These are phyloP conservation scores for Trichoderma sp. DNA, from an alignment of 2,329 filamentous ascomycete genomes.

Conservation along the genomic window DNA sequence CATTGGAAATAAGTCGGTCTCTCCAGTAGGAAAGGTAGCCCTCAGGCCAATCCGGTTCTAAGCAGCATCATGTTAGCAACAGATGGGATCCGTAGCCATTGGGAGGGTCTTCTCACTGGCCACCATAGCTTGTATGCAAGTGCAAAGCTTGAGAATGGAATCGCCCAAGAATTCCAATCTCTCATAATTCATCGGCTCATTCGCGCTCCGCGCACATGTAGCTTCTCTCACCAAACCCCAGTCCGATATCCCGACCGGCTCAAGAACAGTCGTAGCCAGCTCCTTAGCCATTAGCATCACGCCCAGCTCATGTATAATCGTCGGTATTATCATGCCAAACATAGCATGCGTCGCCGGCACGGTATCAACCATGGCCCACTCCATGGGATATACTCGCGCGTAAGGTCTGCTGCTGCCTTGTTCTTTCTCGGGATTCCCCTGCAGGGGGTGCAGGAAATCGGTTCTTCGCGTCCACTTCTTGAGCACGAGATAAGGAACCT, in stretches of 20 bases:
- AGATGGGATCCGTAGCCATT: not conserved
- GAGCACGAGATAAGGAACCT: constrained; percentile 56
- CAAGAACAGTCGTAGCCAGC: constrained; percentile 51
- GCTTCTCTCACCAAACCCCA: constrained; percentile 66
- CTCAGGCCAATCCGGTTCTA: constrained; percentile 73
- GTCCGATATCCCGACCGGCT: constrained; percentile 55
- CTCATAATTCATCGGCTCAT: constrained; percentile 72
- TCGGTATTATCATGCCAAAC: constrained; percentile 69
- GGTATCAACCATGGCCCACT: constrained; percentile 54
- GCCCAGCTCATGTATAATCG: constrained; percentile 72
- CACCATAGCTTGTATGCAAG: constrained; percentile 66
- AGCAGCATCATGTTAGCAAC: constrained; percentile 21
- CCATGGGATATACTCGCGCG: constrained; percentile 49
- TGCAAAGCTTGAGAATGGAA: constrained; percentile 74
- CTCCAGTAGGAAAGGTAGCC: constrained; percentile 72
- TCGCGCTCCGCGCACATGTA: constrained; percentile 67
- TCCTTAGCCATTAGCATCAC: constrained; percentile 50
- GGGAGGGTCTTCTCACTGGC: constrained; percentile 47
- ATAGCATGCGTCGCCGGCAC: constrained; percentile 50
- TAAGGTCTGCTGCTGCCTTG: constrained; percentile 48
- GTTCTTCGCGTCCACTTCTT: constrained; percentile 56
- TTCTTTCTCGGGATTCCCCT: constrained; percentile 20
- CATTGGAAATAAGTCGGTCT: constrained; percentile 73
- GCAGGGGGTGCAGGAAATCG: constrained; percentile 60
- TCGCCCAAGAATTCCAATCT: constrained; percentile 87